Evolutionary conservation across 805 yeast species (phyloP).

Genomic region (Wickerhamiella slavikovae): DNA sequence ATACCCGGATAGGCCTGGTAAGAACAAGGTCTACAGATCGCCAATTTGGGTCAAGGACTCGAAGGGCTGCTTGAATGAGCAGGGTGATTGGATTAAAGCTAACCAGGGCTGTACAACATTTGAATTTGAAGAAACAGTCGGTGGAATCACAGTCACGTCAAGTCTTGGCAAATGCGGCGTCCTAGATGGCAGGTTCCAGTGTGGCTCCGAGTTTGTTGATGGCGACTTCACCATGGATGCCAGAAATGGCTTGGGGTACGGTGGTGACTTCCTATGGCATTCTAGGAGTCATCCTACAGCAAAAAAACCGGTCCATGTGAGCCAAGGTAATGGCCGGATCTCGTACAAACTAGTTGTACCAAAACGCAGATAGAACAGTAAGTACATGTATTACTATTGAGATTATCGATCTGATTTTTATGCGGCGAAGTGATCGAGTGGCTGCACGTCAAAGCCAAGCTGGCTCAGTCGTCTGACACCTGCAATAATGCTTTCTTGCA

Average conservation of each 20-base stretch:
- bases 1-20: neutral
- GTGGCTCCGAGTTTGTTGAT: conserved; percentile 20
- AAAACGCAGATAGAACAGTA: too few relatives aligned
- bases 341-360: too few relatives aligned
- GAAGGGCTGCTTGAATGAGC: conserved; percentile 61
- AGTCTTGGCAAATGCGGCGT: conserved; percentile 53
- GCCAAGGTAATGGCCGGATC: too few relatives aligned
- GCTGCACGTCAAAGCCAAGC: too few relatives aligned
- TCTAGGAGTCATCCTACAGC: too few relatives aligned
- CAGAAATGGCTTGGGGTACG: conserved; percentile 33
- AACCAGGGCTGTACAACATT: conserved; percentile 84
- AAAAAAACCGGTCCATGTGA: too few relatives aligned
- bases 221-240: conserved; percentile 37
- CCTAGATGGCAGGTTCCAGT: conserved; percentile 16
- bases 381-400: too few relatives aligned
- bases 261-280: too few relatives aligned
- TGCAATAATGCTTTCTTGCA: too few relatives aligned
- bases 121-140: conserved; percentile 36
- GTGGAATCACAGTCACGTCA: conserved; percentile 51
- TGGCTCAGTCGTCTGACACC: too few relatives aligned
- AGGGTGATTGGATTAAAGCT: conserved; percentile 60
- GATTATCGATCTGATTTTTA: too few relatives aligned
- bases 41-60: conserved; percentile 29
- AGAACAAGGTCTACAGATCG: conserved; percentile 6
- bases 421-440: too few relatives aligned